Conservation (phyloP, 139 green algal genomes). For the Desmodesmus armatus region DNA sequence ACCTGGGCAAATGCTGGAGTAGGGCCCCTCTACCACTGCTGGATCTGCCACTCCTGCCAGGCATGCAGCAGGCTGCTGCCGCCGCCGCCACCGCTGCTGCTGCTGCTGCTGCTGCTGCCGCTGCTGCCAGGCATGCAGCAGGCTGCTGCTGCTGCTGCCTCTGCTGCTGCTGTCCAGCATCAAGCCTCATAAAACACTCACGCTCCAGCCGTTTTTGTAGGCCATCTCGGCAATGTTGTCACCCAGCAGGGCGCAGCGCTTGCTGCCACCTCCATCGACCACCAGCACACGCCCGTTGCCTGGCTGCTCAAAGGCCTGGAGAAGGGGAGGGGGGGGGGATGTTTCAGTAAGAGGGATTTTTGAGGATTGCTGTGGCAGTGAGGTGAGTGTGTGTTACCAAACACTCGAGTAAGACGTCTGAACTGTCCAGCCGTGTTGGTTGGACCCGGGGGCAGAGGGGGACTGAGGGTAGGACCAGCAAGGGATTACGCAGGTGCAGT, state of each 20-base stretch:
- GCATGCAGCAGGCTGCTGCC: background rate
- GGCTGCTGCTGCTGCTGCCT: background rate
- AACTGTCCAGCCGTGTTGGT: too few relatives aligned
- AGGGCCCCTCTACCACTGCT: background rate
- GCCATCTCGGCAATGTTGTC: constrained; percentile 94
- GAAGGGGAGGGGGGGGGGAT: too few relatives aligned
- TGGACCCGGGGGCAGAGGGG: too few relatives aligned
- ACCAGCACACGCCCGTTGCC: constrained; percentile 90
- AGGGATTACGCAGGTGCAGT: too few relatives aligned
- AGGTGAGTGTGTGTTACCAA: too few relatives aligned
- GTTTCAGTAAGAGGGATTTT: too few relatives aligned
- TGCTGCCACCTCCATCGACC: constrained; percentile 90
- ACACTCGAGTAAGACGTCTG: too few relatives aligned
- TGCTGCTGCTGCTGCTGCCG: background rate
- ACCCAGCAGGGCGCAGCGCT: constrained; percentile 93
- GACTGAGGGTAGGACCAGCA: too few relatives aligned
- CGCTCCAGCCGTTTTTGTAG: constrained; percentile 92
- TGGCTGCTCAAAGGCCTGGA: constrained; percentile 77
- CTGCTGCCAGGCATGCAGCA: background rate
- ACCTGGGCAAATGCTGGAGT: too few relatives aligned
- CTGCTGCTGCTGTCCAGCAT: background rate
- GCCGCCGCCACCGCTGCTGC: background rate
- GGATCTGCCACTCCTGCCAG: background rate
- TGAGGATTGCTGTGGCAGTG: too few relatives aligned
- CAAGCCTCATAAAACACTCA: constrained; percentile 37